Evolutionary conservation across 2,329 filamentous ascomycete species (phyloP).

Genomic region (Aspergillus sp.): DNA sequence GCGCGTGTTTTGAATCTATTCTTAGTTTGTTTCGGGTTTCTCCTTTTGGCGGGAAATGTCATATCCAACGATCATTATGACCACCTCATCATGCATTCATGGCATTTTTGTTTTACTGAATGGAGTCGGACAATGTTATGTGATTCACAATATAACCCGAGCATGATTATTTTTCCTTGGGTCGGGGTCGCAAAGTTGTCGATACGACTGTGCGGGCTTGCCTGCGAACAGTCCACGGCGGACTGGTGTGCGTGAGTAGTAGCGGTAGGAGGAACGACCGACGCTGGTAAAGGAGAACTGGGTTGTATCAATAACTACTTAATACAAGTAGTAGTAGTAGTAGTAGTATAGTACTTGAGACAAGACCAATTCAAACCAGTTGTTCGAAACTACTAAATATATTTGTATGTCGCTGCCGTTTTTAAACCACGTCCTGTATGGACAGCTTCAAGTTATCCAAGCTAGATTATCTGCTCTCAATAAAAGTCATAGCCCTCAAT

Average conservation of each 20-base stretch:
- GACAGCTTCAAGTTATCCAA: neutral
- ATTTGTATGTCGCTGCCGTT: neutral
- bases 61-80: conserved; percentile 41
- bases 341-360: conserved; percentile 11
- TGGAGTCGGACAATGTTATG: conserved; percentile 24
- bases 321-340: neutral
- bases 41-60: conserved; percentile 32
- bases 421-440: neutral
- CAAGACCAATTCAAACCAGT: conserved; percentile 15
- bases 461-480: neutral
- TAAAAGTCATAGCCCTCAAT: neutral
- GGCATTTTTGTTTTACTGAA: conserved; percentile 35
- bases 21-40: conserved; percentile 21
- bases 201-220: conserved; percentile 13
- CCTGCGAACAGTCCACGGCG: neutral
- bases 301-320: conserved; percentile 13
- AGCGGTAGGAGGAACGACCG: conserved; percentile 2
- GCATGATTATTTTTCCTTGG: conserved; percentile 15
- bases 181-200: conserved; percentile 13
- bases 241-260: neutral
- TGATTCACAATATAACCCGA: conserved; percentile 21
- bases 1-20: conserved; percentile 21
- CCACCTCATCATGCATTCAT: conserved; percentile 36
- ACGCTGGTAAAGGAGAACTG: conserved; percentile 7
- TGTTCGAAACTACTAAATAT: neutral